A percentile compares a stretch with the other conserved stretches of the same genome.
phyloP scores from a whole-genome alignment of 2,329 filamentous ascomycete species.

The Fusarium sp. region DNA sequence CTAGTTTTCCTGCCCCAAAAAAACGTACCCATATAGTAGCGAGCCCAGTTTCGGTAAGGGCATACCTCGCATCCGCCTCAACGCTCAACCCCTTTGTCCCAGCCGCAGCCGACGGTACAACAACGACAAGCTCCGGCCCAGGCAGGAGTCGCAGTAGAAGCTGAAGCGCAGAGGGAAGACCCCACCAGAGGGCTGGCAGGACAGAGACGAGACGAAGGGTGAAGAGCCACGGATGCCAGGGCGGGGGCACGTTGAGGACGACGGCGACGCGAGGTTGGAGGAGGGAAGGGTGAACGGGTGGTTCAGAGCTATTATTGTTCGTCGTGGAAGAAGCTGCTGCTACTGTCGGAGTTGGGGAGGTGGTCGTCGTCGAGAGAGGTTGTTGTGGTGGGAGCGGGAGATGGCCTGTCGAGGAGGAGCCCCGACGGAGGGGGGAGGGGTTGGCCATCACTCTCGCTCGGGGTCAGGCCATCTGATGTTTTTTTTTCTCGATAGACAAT shows the following conservation, averaged over 20 bases:
- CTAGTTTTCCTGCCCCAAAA: not conserved
- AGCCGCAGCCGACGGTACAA: constrained; percentile 39
- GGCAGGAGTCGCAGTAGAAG: constrained; percentile 72
- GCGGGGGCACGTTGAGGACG: constrained; percentile 76
- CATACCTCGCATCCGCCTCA: constrained; percentile 46
- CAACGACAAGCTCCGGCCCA: constrained; percentile 44
- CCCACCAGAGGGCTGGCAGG: constrained; percentile 77
- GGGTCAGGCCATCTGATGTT: constrained; percentile 40
- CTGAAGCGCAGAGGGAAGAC: constrained; percentile 73
- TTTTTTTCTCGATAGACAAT: not conserved
- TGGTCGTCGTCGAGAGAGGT: constrained; percentile 25
- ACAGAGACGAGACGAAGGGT: constrained; percentile 78
- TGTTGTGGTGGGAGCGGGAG: constrained; percentile 32
- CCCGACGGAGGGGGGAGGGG: constrained; percentile 39
- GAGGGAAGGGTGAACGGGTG: constrained; percentile 52
- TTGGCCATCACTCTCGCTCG: constrained; percentile 39
- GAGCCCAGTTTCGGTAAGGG: constrained; percentile 74
- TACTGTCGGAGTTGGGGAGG: constrained; percentile 13
- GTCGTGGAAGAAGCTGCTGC: constrained; percentile 7
- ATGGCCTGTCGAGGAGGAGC: constrained; percentile 40
- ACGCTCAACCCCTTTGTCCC: constrained; percentile 28
- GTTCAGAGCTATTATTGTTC: not conserved
- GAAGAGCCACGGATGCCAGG: constrained; percentile 80
- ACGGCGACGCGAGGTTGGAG: constrained; percentile 83
- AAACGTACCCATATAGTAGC: constrained; percentile 78